Percentiles rank a stretch among this genome's conserved stretches.
Conservation (phyloP, 495 filamentous ascomycete species). For the Chaetomium fimeti region DNA sequence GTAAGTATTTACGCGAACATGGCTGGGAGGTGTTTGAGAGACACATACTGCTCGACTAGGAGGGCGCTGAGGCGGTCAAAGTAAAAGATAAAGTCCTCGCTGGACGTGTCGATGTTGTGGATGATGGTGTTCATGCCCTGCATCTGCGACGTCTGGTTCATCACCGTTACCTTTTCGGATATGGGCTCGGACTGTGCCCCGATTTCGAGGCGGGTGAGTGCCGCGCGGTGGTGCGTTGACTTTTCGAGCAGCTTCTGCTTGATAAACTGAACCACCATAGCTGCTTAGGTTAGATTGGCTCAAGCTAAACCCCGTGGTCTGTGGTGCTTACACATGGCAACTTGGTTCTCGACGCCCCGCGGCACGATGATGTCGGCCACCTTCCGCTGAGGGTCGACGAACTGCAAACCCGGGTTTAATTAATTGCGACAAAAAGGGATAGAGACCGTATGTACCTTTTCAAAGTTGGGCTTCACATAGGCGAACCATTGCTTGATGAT, state of each 20-base stretch:
- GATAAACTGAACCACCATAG: conserved; percentile 90
- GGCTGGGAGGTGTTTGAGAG: background rate
- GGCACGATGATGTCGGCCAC: conserved; percentile 94
- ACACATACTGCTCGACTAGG: conserved; percentile 71
- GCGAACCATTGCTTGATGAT: conserved; percentile 97
- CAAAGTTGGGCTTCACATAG: conserved; percentile 95
- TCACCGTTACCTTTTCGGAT: conserved; percentile 65
- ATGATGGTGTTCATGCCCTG: conserved; percentile 87
- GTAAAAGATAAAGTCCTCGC: conserved; percentile 95
- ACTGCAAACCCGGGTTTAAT: conserved; percentile 42
- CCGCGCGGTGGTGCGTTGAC: conserved; percentile 74
- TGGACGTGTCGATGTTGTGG: conserved; percentile 70
- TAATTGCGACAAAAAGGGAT: background rate
- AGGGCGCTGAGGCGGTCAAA: conserved; percentile 82
- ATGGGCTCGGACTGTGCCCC: conserved; percentile 68
- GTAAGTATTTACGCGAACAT: background rate
- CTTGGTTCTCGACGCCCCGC: conserved; percentile 86
- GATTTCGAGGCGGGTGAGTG: conserved; percentile 68
- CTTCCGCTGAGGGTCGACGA: conserved; percentile 83
- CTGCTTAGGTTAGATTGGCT: conserved; percentile 42
- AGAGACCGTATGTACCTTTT: conserved; percentile 45
- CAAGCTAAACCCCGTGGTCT: background rate
- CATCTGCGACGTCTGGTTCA: conserved; percentile 74
- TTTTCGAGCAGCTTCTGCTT: conserved; percentile 80
- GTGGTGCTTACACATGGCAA: conserved; percentile 71